A percentile compares a stretch with the other conserved stretches of the same genome.
phyloP scores from a whole-genome alignment of 495 filamentous ascomycete genomes.

The Penicillium diatomitis region DNA sequence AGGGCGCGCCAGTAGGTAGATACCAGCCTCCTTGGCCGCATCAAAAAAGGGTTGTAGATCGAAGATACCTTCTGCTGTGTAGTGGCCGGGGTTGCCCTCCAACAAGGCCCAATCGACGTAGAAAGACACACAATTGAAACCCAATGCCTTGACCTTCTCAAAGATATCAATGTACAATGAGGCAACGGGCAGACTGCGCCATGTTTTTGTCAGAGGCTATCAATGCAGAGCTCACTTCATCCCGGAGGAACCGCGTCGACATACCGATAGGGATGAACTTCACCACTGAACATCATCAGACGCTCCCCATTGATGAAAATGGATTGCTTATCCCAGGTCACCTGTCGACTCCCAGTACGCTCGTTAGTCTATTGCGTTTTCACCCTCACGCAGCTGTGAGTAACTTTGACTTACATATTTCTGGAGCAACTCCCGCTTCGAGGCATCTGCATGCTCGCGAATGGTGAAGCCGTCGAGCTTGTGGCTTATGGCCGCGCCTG shows the following conservation, averaged over 20 bases:
- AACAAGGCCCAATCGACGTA: slow-evolving; percentile 74
- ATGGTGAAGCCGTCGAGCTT: slow-evolving; percentile 28
- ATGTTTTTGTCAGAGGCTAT: not conserved
- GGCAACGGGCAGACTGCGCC: slow-evolving; percentile 55
- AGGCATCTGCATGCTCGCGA: slow-evolving; percentile 28
- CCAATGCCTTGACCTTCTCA: slow-evolving; percentile 69
- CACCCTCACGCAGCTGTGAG: too few relatives aligned
- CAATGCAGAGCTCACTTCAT: not conserved
- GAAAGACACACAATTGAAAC: slow-evolving; percentile 69
- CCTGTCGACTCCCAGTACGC: slow-evolving; percentile 20
- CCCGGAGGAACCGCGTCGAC: not conserved
- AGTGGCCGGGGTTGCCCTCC: slow-evolving; percentile 62
- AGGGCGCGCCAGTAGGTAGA: slow-evolving; percentile 69
- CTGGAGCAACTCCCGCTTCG: slow-evolving; percentile 27
- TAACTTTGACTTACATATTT: slow-evolving; percentile 23
- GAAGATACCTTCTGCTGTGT: slow-evolving; percentile 61
- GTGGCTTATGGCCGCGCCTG: slow-evolving; percentile 29
- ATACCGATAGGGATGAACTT: slow-evolving; percentile 61
- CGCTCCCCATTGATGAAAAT: slow-evolving; percentile 63
- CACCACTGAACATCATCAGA: slow-evolving; percentile 62
- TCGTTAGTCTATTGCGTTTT: too few relatives aligned
- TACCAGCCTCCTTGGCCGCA: slow-evolving; percentile 56
- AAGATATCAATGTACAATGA: slow-evolving; percentile 66
- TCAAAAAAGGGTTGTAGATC: slow-evolving; percentile 62
- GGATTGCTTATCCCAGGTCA: slow-evolving; percentile 71